phyloP scores from a whole-genome alignment of 306 rosid genomes.

The Trifolium repens region DNA sequence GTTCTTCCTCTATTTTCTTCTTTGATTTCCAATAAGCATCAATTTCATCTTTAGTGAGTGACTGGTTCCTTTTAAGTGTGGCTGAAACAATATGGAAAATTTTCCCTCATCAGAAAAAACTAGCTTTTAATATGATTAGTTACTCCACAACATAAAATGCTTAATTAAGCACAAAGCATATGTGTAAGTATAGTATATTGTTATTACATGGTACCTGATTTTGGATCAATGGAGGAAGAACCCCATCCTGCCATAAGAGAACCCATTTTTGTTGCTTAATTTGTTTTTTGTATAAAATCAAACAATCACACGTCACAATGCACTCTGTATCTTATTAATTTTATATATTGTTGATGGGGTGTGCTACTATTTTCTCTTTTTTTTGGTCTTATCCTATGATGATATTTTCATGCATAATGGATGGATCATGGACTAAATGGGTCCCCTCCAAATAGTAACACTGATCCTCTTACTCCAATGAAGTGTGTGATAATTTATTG shows the following conservation, averaged over 20 bases:
- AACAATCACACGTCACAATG: neutral
- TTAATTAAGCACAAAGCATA: neutral
- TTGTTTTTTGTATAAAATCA: neutral
- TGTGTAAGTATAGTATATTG: neutral
- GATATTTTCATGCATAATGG: neutral
- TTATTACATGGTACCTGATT: slow-evolving; percentile 55
- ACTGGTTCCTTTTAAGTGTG: slow-evolving; percentile 51
- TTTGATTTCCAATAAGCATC: slow-evolving; percentile 63
- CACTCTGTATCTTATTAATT: neutral
- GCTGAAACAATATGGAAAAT: slow-evolving; percentile 35
- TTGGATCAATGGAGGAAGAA: slow-evolving; percentile 49
- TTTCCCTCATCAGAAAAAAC: slow-evolving; percentile 2
- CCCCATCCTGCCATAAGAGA: slow-evolving; percentile 91
- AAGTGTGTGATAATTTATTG: neutral
- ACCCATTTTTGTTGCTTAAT: slow-evolving; percentile 60
- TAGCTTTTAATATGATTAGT: neutral
- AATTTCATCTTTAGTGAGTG: slow-evolving; percentile 67
- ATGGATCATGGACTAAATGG: neutral
- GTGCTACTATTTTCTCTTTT: neutral
- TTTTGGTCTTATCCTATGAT: slow-evolving; percentile 41
- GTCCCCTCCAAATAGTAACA: slow-evolving; percentile 8
- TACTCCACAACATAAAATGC: neutral
- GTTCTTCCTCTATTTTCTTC: slow-evolving; percentile 67
- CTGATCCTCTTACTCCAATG: neutral
- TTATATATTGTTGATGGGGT: neutral